Conservation (phyloP, 768 basidiomycete species). For the Gymnopilus dilepis region DNA sequence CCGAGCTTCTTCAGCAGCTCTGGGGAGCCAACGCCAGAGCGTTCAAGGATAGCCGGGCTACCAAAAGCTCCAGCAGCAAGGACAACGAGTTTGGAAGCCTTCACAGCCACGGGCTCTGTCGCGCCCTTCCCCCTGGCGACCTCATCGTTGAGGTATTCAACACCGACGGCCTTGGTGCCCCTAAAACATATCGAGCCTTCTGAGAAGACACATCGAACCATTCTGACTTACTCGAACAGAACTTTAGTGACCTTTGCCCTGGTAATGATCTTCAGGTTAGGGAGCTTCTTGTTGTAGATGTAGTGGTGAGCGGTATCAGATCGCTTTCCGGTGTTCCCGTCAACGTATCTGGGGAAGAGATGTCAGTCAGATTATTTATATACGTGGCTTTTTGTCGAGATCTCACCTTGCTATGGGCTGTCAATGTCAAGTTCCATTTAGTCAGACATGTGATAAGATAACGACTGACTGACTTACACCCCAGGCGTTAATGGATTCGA, state of each 20-base stretch:
- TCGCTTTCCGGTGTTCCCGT: constrained; percentile 53
- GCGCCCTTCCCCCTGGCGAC: constrained; percentile 29
- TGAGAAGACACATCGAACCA: background rate
- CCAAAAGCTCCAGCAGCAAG: constrained; percentile 58
- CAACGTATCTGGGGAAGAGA: constrained; percentile 47
- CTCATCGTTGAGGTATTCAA: constrained; percentile 52
- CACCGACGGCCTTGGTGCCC: constrained; percentile 48
- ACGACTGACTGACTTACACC: constrained; percentile 17
- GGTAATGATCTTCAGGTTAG: constrained; percentile 44
- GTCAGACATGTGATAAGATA: background rate
- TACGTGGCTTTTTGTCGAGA: background rate
- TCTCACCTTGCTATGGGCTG: constrained; percentile 19
- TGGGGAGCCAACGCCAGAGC: constrained; percentile 61
- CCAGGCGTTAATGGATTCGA: constrained; percentile 35
- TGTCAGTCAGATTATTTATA: background rate
- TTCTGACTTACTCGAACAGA: constrained; percentile 46
- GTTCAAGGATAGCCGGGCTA: constrained; percentile 57
- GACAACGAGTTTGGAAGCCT: constrained; percentile 51
- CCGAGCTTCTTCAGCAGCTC: constrained; percentile 49
- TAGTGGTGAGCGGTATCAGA: constrained; percentile 60
- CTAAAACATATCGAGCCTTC: constrained; percentile 26
- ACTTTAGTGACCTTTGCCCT: constrained; percentile 49
- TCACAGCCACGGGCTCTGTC: constrained; percentile 30
- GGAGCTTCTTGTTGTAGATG: constrained; percentile 48
- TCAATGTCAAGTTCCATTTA: background rate